These are phyloP conservation scores for Cyberlindnera veronae DNA, from an alignment of 805 yeast genomes.

Conservation along the genomic window DNA sequence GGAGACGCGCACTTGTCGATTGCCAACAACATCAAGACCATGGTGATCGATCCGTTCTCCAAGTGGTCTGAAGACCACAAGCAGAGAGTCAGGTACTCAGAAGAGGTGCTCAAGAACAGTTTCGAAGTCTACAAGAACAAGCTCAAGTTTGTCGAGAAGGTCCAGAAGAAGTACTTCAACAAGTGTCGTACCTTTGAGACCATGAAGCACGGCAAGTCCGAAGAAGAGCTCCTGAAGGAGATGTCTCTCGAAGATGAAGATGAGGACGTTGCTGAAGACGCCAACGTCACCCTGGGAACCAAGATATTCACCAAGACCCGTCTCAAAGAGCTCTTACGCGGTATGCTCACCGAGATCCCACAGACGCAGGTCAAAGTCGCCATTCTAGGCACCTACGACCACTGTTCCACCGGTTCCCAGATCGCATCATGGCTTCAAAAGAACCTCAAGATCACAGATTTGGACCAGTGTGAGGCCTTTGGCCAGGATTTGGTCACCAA, in stretches of 20 bases:
- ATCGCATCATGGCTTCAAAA: slow-evolving; percentile 58
- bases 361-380: slow-evolving; percentile 56
- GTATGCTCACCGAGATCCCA: slow-evolving; percentile 48
- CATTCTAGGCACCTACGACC: slow-evolving; percentile 62
- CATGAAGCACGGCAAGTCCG: slow-evolving; percentile 44
- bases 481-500: slow-evolving; percentile 67
- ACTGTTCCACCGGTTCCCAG: slow-evolving; percentile 57
- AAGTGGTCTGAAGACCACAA: slow-evolving; percentile 75
- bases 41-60: slow-evolving; percentile 67
- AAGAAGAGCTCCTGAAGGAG: slow-evolving; percentile 37
- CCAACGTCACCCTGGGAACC: slow-evolving; percentile 34
- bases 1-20: slow-evolving; percentile 57
- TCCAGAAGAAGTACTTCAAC: slow-evolving; percentile 69
- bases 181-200: slow-evolving; percentile 75
- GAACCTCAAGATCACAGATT: slow-evolving; percentile 39
- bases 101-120: slow-evolving; percentile 47
- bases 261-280: slow-evolving; percentile 20
- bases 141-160: slow-evolving; percentile 45
- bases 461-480: slow-evolving; percentile 61
- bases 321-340: slow-evolving; percentile 38
- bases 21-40: slow-evolving; percentile 54
- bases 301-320: slow-evolving; percentile 36
- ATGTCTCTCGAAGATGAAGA: slow-evolving; percentile 17
- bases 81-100: slow-evolving; percentile 60
- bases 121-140: slow-evolving; percentile 49